Evolutionary conservation across 2,329 filamentous ascomycete species (phyloP), one percentile per base, ranked within the genome.

Genomic region (Basipetospora chlamydospora): DNA sequence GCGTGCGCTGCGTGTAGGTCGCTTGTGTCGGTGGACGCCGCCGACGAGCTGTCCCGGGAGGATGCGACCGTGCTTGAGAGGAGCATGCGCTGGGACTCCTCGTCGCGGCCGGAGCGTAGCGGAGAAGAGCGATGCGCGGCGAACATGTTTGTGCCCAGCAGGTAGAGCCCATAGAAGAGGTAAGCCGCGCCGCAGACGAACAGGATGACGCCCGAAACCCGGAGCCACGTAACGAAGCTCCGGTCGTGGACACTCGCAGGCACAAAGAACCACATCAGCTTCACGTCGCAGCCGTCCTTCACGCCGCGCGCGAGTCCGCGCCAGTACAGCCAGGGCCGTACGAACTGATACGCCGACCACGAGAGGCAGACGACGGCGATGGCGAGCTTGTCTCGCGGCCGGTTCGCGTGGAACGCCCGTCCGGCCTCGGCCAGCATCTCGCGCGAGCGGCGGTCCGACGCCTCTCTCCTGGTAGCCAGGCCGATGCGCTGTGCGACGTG

Each of bases 321-420:
- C 29, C 29, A 38, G 37, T 33, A 38, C 3, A 38, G 37, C 37
- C 37, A 38, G 11, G 37, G 37, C 13, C 29, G 21, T 4, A 38
- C 37, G 23, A 33, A 23, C 25, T 38, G 37, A 21, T 33, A 38
- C 3, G 29, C 37, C 7, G 37, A 29, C 37, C 37, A 38, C 11
- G 21, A 28, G 4, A 33, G 10, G 23, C 22, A 33, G 23, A 38
- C 23, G 18, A 33, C 23, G 6, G n/a, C 29, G 6, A 34, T 12
- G 3, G 30, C 18, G 15, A 38, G 15, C 29, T 21, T 33, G 17
- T 38, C 37, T 13, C 22, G 29, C 22, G 37, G 23, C 9, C 31
- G 23, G 18, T 21, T 23, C 9, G 26, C 30, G 26, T 28, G 17
- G 13, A 38, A 12, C 2, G 21, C 29, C 23, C 33, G 29, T 5